Evolutionary conservation across 2,329 filamentous ascomycete species (phyloP).

Genomic region (Meredithiella fracta): DNA sequence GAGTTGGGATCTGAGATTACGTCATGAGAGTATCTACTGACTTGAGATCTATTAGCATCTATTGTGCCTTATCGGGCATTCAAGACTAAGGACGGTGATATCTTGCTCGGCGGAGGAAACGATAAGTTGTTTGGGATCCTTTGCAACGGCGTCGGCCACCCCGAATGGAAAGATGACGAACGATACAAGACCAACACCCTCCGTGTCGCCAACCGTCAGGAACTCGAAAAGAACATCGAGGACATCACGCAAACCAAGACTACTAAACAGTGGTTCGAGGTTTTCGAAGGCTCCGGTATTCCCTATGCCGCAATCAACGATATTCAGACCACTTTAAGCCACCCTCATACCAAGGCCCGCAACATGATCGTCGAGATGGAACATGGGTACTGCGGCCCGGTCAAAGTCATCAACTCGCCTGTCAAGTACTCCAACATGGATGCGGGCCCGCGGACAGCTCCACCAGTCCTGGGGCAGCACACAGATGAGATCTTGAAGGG

Average conservation of each 20-base stretch:
- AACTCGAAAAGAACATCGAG: slow-evolving; percentile 68
- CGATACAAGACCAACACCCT: slow-evolving; percentile 45
- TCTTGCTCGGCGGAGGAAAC: slow-evolving; percentile 58
- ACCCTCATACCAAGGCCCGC: slow-evolving; percentile 69
- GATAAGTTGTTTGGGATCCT: slow-evolving; percentile 51
- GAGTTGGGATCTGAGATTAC: slow-evolving; percentile 20
- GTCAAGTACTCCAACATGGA: slow-evolving; percentile 81
- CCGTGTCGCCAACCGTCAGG: slow-evolving; percentile 53
- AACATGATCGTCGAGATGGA: slow-evolving; percentile 82
- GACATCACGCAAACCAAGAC: slow-evolving; percentile 56
- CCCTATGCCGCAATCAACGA: slow-evolving; percentile 91
- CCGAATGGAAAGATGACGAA: slow-evolving; percentile 43
- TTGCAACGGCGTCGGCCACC: slow-evolving; percentile 39
- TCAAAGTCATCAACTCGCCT: slow-evolving; percentile 85
- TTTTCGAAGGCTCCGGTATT: slow-evolving; percentile 82
- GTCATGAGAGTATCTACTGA: neutral
- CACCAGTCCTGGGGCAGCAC: slow-evolving; percentile 75
- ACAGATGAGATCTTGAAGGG: slow-evolving; percentile 58
- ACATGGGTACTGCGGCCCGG: slow-evolving; percentile 64
- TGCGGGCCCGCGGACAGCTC: slow-evolving; percentile 58
- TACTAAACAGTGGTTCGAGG: slow-evolving; percentile 71
- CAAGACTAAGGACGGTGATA: slow-evolving; percentile 52
- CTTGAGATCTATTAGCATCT: slow-evolving; percentile 42
- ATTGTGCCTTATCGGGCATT: slow-evolving; percentile 93
- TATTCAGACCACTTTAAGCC: slow-evolving; percentile 65